Base-by-base conservation (phyloP, 2,329 filamentous ascomycete species). In the Trichoderma harzianum region DNA sequence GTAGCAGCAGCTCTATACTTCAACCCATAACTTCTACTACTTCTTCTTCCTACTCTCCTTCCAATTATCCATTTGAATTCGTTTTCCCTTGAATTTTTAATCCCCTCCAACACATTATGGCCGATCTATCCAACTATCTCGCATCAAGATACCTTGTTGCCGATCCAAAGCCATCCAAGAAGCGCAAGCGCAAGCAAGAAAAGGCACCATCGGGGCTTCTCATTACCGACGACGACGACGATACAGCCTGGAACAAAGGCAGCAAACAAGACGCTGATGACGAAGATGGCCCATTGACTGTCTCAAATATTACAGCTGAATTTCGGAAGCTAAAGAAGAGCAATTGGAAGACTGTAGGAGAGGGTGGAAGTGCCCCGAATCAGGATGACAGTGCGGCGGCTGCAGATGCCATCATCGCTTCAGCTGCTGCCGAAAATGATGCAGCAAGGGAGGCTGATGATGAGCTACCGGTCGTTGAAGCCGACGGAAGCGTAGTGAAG, bases 111-210 rank as follows among this genome's bases (percentile, higher is more conserved):
- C 21, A 24, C 11, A 53, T 24, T 12, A 53, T 53, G 57, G 84
- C 85, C 73, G 86, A 89, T 76, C 87, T 98, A 75, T 91, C 94
- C 72, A 90, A 91, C 78, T 99, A 98, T 79, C 89, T 99, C 43
- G 95, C 95, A 47, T 92, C 93, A 74, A 96, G 94, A 81, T 99
- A 99, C 80, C 90, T 99, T 64, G 84, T 87, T 70, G 84, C 87
- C 53, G 86, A 89, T 73, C 81, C 85, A 7, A 89, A 88, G 74
- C 85, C 87, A 21, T 77, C 83, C 63, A 91, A 91, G 78, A 91
- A 91, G 79, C 86, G 88, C 73, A 92, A 91, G 82, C 86, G 88
- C 77, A 91, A 90, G 79, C 81, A 86, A 71, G 77, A 80, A 66
- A 74, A 80, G 65, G 79, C 82, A 47, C 76, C 77, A 60, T 82